These are phyloP conservation scores for Monotropa hypopitys DNA, from an alignment of 179 eudicot genomes.

Conservation along the genomic window DNA sequence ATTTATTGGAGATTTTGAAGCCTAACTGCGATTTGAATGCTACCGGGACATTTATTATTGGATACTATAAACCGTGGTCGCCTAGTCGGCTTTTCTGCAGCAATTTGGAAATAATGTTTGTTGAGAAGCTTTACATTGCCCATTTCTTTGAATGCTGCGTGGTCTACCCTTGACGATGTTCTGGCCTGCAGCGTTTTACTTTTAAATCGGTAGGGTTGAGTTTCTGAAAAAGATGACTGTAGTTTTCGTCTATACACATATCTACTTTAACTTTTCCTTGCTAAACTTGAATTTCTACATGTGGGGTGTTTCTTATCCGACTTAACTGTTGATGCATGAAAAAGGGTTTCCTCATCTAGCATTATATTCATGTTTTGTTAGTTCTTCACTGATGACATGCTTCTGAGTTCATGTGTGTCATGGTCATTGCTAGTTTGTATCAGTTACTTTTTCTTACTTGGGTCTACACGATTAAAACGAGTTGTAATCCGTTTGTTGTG, in stretches of 20 bases:
- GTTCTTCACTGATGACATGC: not conserved
- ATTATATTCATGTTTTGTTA: not conserved
- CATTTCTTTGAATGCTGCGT: not conserved
- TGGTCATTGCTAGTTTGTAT: not conserved
- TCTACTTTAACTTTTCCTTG: not conserved
- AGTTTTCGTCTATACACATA: not conserved
- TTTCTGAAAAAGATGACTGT: not conserved
- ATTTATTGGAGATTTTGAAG: no score
- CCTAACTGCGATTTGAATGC: no score
- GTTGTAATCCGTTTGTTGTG: not conserved
- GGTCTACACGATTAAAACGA: not conserved
- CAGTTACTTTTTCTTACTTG: not conserved
- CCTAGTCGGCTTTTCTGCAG: no score
- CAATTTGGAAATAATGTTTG: not conserved
- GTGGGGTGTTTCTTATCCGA: not conserved
- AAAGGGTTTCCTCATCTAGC: not conserved
- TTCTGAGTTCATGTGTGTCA: not conserved
- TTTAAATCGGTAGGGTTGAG: not conserved
- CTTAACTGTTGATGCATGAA: not conserved
- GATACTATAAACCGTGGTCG: no score
- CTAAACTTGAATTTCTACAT: conserved; percentile 7
- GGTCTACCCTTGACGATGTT: not conserved
- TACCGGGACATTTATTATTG: no score
- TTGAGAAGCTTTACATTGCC: not conserved
- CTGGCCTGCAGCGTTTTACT: not conserved